These are phyloP conservation scores for Chondrostereum purpureum DNA, from an alignment of 1,284 basidiomycete species.

Conservation along the genomic window DNA sequence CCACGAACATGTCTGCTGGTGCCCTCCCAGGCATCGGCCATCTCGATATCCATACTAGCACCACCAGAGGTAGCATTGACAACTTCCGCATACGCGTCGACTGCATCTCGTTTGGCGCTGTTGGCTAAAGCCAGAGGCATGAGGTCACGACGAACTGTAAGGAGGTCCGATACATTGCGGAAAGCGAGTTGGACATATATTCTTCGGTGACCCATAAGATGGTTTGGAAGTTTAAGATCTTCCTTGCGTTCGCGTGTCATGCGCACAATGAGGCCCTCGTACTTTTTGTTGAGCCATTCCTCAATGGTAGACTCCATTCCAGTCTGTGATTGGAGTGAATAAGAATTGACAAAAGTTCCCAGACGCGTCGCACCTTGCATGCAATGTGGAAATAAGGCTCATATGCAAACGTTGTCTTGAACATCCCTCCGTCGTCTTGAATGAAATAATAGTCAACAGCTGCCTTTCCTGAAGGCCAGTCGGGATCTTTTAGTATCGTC, in stretches of 20 bases:
- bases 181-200: slow-evolving; percentile 89
- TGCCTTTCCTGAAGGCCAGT: slow-evolving; percentile 75
- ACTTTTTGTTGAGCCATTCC: slow-evolving; percentile 94
- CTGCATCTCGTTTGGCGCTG: slow-evolving; percentile 88
- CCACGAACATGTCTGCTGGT: slow-evolving; percentile 33
- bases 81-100: slow-evolving; percentile 99
- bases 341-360: slow-evolving; percentile 4
- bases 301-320: slow-evolving; percentile 90
- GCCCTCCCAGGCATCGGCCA: slow-evolving; percentile 65
- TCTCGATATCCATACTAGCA: slow-evolving; percentile 55
- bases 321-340: slow-evolving; percentile 38
- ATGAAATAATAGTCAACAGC: slow-evolving; percentile 98
- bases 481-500: slow-evolving; percentile 83
- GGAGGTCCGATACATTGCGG: slow-evolving; percentile 88
- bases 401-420: slow-evolving; percentile 90
- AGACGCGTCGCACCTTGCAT: slow-evolving; percentile 63
- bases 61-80: slow-evolving; percentile 67
- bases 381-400: slow-evolving; percentile 95
- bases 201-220: slow-evolving; percentile 87
- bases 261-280: slow-evolving; percentile 79
- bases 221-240: slow-evolving; percentile 93
- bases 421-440: slow-evolving; percentile 93
- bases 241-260: slow-evolving; percentile 85
- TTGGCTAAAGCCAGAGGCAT: slow-evolving; percentile 88
- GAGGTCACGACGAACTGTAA: slow-evolving; percentile 83